Base-by-base conservation (phyloP, 257 asterid genomes). In the Jaltomata sinuosa region DNA sequence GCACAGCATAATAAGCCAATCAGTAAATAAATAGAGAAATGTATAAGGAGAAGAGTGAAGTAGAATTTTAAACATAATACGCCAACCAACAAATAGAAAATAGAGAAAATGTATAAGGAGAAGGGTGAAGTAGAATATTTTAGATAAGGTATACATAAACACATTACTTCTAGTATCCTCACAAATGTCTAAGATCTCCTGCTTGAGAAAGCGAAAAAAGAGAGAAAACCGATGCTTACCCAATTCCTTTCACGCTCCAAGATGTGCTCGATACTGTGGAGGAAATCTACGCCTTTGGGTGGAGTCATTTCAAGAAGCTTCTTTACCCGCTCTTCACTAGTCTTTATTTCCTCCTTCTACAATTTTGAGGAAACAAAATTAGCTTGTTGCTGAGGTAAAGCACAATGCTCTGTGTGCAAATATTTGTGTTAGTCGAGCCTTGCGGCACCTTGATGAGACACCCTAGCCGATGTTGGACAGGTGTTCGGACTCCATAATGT, bases 241-340 rank as follows among this genome's bases (percentile, higher is more conserved):
- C 99, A 96, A 84, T 96, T 96, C 90, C 93, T 94, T 90, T 96
- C 99, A 77, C 99, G 98, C 89, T 93, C 98, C 87, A 96, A 91
- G 78, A 94, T 93, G 90, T 93, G 99, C 93, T 94, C 98, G 85
- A 96, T 93, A 91, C 98, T 91, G 69, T 49, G 90, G 82, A 96
- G 98, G 88, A 96, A 96, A 27, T 92, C 98, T 87, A 91, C 94
- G 83, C 99, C 99, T 68, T 69, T 90, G 49, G 99, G 99, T 80
- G 99, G 99, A 64, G 93, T 96, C 94, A 90, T 86, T 90, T 93
- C 97, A 80, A 96, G 93, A 84, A 96, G 98, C 91, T 89, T 94
- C 88, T 96, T 96, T 61, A 91, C 99, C 86, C 95, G 91, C 81
- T 94, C 98, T 92, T 96, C 99, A 83, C 89, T 87, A 62, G 84